Evolutionary conservation across 352 stramenopile genomes (phyloP), one percentile per base, ranked within the genome.

Genomic region (Pythium myriotylum): DNA sequence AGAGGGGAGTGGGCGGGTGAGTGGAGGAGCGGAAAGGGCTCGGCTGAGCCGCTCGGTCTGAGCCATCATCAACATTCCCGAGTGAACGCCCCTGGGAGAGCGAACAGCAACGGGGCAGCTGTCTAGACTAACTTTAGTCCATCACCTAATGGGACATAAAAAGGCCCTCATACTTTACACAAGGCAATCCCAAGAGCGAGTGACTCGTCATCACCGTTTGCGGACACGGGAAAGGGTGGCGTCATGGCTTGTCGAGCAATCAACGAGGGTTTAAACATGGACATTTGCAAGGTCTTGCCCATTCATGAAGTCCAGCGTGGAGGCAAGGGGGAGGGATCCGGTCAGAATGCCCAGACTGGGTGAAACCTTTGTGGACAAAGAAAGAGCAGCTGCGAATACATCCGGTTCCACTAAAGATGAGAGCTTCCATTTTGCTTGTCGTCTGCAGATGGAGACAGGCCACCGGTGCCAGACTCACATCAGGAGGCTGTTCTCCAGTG

Each of bases 61-160:
- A 43, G 37, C 37, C 37, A 43, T 20, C 37, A 17, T 43, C 37
- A 43, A 43, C 37, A n/a, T 43, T 43, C 37, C 37, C 13, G 13
- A 43, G 17, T 43, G 13, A 43, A 17, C 13, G 37, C 13, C 23
- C 32, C 40, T 22, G 23, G 14, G 4, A 23, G 10, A 4, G 22
- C 14, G 14, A 40, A 53, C 14, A 39, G 27, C 12, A n/a, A 19
- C 46, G 7, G 4, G 23, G 29, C 26, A 19, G 33, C 16, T 43
- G 48, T 42, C 8, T 32, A 41, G 48, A 54, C 48, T 54, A 54
- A 54, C 29, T 45, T 54, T 54, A 54, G 48, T 54, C 48, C 48
- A 54, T 39, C 48, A 43, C 29, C 26, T 41, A 29, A 32, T 29
- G 4, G 10, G 14, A n/a, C 48, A 20, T 17, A 54, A 13, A 54